Conservation (phyloP, 2,329 filamentous ascomycete genomes). For the Cyclaneusma minus region DNA sequence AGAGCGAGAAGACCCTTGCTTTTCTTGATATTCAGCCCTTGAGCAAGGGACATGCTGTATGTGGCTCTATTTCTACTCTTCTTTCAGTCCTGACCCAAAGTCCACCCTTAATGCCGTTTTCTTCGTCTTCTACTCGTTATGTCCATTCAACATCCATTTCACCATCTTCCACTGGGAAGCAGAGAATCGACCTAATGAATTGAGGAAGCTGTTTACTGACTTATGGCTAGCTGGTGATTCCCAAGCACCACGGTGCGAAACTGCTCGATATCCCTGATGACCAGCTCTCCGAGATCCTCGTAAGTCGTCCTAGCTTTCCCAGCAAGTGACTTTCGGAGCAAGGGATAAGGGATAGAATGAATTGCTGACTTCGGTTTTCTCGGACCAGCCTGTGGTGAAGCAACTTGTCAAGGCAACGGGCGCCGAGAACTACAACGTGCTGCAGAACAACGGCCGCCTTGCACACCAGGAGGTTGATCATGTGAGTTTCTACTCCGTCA, state of each 20-base stretch:
- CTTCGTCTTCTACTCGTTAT: conserved; percentile 1
- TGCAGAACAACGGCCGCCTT: conserved; percentile 89
- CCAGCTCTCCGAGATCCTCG: conserved; percentile 65
- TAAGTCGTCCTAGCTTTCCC: conserved; percentile 22
- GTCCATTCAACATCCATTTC: conserved; percentile 5
- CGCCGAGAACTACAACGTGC: conserved; percentile 72
- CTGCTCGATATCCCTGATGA: conserved; percentile 88
- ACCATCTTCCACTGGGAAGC: background rate
- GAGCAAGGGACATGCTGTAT: conserved; percentile 75
- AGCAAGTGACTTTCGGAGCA: background rate
- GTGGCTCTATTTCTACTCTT: conserved; percentile 16
- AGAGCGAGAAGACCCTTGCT: conserved; percentile 82
- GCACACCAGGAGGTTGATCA: conserved; percentile 91
- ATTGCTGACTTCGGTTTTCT: conserved; percentile 2
- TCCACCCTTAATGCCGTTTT: no score
- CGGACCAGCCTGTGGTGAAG: conserved; percentile 77
- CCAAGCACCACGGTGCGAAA: conserved; percentile 87
- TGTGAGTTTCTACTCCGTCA: conserved; percentile 33
- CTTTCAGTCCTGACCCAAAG: no score
- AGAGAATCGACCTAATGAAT: no score
- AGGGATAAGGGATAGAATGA: conserved; percentile 7
- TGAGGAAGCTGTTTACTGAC: conserved; percentile 3
- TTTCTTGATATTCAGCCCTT: conserved; percentile 94
- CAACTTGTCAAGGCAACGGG: conserved; percentile 67
- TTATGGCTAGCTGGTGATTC: conserved; percentile 61